Conservation (phyloP, 2,329 filamentous ascomycete genomes). For the Mollisiaceae sp. region DNA sequence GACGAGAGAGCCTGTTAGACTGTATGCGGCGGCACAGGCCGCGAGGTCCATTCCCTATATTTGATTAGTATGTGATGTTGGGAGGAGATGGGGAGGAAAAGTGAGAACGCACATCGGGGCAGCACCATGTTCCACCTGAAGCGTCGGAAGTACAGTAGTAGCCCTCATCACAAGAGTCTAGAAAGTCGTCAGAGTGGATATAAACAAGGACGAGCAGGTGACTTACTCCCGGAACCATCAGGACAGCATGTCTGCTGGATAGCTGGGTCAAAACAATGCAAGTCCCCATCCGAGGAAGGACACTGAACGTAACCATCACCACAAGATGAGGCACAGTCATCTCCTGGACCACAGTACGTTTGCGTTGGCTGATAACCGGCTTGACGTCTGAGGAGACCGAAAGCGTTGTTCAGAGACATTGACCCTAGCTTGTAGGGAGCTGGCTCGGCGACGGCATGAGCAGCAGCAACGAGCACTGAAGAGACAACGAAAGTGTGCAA, state of each 20-base stretch:
- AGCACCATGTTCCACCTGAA: constrained; percentile 61
- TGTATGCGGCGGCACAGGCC: constrained; percentile 58
- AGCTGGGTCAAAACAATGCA: constrained; percentile 63
- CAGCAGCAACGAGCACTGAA: constrained; percentile 37
- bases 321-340: constrained; percentile 61
- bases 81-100: background rate
- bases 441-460: constrained; percentile 42
- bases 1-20: constrained; percentile 53
- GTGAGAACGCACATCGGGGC: constrained; percentile 51
- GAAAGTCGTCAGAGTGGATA: background rate
- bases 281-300: constrained; percentile 52
- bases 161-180: constrained; percentile 60
- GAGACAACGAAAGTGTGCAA: constrained; percentile 36
- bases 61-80: constrained; percentile 10
- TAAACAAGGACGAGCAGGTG: background rate
- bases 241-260: constrained; percentile 62
- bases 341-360: constrained; percentile 54
- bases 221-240: constrained; percentile 54
- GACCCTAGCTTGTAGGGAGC: constrained; percentile 46
- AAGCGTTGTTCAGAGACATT: constrained; percentile 45
- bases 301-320: constrained; percentile 56
- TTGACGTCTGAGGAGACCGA: constrained; percentile 52
- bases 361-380: constrained; percentile 56
- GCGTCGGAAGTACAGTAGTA: constrained; percentile 67
- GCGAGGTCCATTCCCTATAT: constrained; percentile 51